Conservation (phyloP, 805 yeast genomes). For the Suhomyces canberraensis region DNA sequence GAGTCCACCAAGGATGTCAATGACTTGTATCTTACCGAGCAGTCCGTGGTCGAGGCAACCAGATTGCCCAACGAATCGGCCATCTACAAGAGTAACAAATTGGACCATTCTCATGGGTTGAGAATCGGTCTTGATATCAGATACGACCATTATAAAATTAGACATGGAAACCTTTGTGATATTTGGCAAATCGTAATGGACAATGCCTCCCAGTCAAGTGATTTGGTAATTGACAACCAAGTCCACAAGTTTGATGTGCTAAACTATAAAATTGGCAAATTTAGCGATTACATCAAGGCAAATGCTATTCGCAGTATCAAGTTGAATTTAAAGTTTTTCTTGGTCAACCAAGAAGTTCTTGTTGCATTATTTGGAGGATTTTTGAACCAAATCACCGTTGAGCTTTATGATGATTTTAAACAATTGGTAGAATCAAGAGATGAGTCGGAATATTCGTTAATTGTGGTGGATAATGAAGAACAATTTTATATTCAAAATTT, state of each 20-base stretch:
- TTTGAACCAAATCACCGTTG: conserved; percentile 38
- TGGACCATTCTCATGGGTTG: conserved; percentile 66
- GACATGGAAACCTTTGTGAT: conserved; percentile 77
- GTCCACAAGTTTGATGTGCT: conserved; percentile 17
- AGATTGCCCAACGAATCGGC: conserved; percentile 72
- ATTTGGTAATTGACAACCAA: conserved; percentile 22
- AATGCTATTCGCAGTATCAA: conserved; percentile 19
- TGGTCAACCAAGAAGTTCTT: conserved; percentile 30
- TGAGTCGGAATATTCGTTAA: not conserved
- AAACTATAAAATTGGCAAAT: conserved; percentile 25
- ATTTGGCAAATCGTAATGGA: conserved; percentile 56
- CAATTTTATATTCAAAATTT: conserved; percentile 1
- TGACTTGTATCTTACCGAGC: conserved; percentile 56
- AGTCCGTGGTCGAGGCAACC: conserved; percentile 62
- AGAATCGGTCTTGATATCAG: conserved; percentile 68
- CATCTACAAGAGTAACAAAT: conserved; percentile 66
- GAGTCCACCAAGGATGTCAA: conserved; percentile 52
- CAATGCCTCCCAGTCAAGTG: conserved; percentile 18
- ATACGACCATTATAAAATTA: conserved; percentile 53
- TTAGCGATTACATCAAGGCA: conserved; percentile 16
- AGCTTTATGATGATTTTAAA: conserved; percentile 29
- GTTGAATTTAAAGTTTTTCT: conserved; percentile 21
- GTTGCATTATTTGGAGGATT: conserved; percentile 44
- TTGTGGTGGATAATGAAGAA: conserved; percentile 5
- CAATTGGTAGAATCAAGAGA: not conserved